These are phyloP conservation scores for Nymphaea colorata DNA, from an alignment of 164 flowering plant species.

Conservation along the genomic window DNA sequence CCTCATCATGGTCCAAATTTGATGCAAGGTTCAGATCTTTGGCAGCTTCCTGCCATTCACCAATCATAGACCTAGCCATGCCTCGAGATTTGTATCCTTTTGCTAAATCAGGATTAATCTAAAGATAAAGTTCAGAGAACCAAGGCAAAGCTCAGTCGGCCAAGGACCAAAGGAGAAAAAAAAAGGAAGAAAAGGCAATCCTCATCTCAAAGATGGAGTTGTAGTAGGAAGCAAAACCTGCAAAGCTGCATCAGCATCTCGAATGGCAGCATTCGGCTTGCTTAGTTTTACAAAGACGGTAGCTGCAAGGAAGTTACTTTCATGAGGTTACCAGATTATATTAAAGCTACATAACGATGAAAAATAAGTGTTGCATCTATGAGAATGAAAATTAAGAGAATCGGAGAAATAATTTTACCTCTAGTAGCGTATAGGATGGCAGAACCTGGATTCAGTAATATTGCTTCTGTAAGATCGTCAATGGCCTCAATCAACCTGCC, in stretches of 20 bases:
- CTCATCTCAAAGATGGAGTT: too few species aligned
- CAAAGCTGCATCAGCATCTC: constrained; percentile 85
- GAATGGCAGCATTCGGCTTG: constrained; percentile 93
- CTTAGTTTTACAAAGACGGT: constrained; percentile 70
- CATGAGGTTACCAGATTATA: neutral
- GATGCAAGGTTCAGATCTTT: constrained; percentile 83
- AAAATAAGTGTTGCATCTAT: neutral
- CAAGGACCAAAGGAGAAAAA: too few species aligned
- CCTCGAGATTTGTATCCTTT: constrained; percentile 93
- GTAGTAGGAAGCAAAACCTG: constrained; percentile 29
- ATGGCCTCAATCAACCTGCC: constrained; percentile 80
- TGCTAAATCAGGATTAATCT: constrained; percentile 92
- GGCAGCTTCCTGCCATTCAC: constrained; percentile 85
- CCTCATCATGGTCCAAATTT: constrained; percentile 79
- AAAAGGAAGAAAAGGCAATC: too few species aligned
- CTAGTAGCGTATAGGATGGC: constrained; percentile 85
- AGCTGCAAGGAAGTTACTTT: constrained; percentile 31
- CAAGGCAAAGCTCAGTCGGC: neutral
- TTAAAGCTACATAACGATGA: neutral
- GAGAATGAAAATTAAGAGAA: neutral
- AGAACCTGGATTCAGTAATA: constrained; percentile 63
- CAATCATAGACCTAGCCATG: constrained; percentile 73
- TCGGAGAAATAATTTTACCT: constrained; percentile 28
- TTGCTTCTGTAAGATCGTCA: constrained; percentile 65
- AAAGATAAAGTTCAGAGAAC: constrained; percentile 1